phyloP scores from a whole-genome alignment of 1,139 yeast species.

The Saccharomycopsis hybrid region DNA sequence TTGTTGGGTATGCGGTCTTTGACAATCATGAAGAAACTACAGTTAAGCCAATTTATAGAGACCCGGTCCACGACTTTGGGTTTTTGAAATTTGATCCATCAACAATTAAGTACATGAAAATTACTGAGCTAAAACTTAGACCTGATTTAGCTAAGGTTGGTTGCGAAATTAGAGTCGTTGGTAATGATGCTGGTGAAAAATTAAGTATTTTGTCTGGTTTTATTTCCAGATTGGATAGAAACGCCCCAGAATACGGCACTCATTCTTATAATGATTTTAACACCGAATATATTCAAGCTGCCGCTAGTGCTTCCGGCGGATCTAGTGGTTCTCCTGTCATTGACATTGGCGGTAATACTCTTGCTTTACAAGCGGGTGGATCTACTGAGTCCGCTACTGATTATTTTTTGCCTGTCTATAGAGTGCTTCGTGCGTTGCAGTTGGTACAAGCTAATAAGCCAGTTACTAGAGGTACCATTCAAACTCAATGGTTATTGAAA shows the following conservation, averaged over 20 bases:
- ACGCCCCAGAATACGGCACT: constrained; percentile 89
- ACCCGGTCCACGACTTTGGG: constrained; percentile 83
- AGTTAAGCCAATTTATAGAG: constrained; percentile 74
- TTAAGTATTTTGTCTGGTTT: constrained; percentile 82
- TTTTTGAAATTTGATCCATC: constrained; percentile 69
- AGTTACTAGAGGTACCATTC: constrained; percentile 79
- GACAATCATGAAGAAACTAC: constrained; percentile 93
- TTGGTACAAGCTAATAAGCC: constrained; percentile 56
- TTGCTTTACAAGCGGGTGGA: constrained; percentile 94
- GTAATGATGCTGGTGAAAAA: constrained; percentile 95
- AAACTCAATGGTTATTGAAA: constrained; percentile 78
- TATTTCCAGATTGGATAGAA: constrained; percentile 83
- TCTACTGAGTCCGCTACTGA: constrained; percentile 87
- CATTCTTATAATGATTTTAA: constrained; percentile 86
- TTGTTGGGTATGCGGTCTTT: constrained; percentile 81
- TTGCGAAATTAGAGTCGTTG: constrained; percentile 85
- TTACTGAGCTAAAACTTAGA: constrained; percentile 55
- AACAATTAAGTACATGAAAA: constrained; percentile 63
- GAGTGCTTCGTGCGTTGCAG: constrained; percentile 73
- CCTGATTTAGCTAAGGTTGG: constrained; percentile 87
- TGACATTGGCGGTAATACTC: constrained; percentile 76
- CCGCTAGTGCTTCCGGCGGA: constrained; percentile 94
- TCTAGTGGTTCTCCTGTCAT: constrained; percentile 95
- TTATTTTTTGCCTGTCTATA: constrained; percentile 76
- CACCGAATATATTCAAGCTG: constrained; percentile 93